phyloP scores from a whole-genome alignment of 2,329 filamentous ascomycete species.

The Dactylonectria macrodidyma region DNA sequence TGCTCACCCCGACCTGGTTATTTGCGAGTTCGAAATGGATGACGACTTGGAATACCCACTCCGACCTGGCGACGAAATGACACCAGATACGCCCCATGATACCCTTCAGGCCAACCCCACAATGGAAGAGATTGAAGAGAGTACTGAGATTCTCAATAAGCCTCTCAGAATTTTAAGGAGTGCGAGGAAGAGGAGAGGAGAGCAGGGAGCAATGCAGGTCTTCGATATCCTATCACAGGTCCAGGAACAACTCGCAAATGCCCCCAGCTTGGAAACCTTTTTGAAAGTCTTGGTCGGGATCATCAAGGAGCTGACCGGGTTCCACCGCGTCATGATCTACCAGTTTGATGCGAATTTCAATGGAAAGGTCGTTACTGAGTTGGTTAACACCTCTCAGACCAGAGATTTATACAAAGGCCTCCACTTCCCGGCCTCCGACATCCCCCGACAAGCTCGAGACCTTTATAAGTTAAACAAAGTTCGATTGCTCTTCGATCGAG shows the following conservation, averaged over 20 bases:
- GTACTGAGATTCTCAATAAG: conserved; percentile 81
- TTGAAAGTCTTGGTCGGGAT: conserved; percentile 88
- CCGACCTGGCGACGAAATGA: conserved; percentile 71
- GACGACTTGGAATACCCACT: conserved; percentile 80
- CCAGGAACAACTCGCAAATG: conserved; percentile 86
- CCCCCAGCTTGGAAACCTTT: conserved; percentile 79
- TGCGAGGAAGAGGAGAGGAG: conserved; percentile 81
- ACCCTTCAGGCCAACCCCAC: conserved; percentile 82
- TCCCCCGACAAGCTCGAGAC: conserved; percentile 88
- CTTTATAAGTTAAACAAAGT: conserved; percentile 93
- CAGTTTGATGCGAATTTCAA: conserved; percentile 90
- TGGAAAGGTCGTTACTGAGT: conserved; percentile 88
- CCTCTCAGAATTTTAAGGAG: conserved; percentile 84
- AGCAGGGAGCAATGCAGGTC: conserved; percentile 88
- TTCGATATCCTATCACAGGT: conserved; percentile 95
- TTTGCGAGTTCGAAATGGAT: conserved; percentile 92
- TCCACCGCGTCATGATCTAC: conserved; percentile 94
- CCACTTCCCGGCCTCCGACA: conserved; percentile 91
- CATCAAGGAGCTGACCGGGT: conserved; percentile 90
- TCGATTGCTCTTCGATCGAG: conserved; percentile 87
- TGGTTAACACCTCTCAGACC: conserved; percentile 85
- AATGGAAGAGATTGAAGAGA: conserved; percentile 80
- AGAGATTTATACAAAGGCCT: conserved; percentile 89
- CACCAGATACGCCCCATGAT: conserved; percentile 77
- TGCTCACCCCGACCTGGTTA: conserved; percentile 77